Percentiles rank a stretch among this genome's conserved stretches.
phyloP scores from a whole-genome alignment of 148 eudicot genomes.

The Amaranthus palmeri region DNA sequence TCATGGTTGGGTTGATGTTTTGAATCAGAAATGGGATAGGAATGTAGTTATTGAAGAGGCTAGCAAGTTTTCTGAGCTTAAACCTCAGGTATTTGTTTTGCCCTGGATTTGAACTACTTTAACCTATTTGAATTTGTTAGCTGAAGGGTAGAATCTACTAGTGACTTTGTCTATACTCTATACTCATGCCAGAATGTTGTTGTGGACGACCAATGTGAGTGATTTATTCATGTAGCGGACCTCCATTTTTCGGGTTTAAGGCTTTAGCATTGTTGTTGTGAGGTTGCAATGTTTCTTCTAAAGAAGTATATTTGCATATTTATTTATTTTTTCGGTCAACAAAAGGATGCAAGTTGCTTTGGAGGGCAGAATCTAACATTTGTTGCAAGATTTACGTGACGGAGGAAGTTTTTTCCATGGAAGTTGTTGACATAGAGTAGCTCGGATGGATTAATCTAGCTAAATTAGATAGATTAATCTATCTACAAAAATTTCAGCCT shows the following conservation, averaged over 20 bases:
- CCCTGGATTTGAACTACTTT: neutral
- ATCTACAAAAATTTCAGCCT: neutral
- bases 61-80: constrained; percentile 51
- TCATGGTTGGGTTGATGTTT: constrained; percentile 51
- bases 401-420: too few species aligned
- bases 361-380: too few species aligned
- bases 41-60: constrained; percentile 48
- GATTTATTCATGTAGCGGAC: too few species aligned
- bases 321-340: neutral
- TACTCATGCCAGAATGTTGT: too few species aligned
- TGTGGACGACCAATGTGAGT: too few species aligned
- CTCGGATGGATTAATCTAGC: neutral
- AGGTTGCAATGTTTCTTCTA: neutral
- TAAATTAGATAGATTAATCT: neutral
- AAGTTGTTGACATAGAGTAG: neutral
- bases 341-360: too few species aligned
- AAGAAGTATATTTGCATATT: neutral
- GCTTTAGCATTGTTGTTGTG: too few species aligned
- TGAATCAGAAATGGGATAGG: constrained; percentile 64
- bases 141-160: neutral
- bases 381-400: too few species aligned
- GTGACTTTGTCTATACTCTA: too few species aligned
- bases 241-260: too few species aligned
- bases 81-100: constrained; percentile 47
- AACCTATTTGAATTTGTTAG: neutral